phyloP scores from a whole-genome alignment of 2,329 filamentous ascomycete species.

The Capronia epimyces region DNA sequence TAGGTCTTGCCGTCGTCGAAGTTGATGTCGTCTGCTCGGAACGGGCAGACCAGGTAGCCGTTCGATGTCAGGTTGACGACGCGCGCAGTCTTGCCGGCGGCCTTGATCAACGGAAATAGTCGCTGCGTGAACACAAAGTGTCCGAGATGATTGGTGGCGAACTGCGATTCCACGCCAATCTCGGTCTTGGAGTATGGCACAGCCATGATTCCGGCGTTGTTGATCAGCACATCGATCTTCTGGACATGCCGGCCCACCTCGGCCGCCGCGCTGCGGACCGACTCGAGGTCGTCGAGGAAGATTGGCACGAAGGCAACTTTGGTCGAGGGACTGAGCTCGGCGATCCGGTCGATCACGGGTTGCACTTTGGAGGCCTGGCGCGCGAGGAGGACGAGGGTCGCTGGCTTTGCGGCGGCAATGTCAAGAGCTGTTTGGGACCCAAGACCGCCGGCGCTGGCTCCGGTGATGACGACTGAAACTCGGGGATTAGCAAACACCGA shows the following conservation, averaged over 20 bases:
- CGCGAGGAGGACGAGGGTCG: constrained; percentile 29
- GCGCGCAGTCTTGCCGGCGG: not conserved
- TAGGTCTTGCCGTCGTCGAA: not conserved
- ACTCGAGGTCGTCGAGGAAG: constrained; percentile 9
- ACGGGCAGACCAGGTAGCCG: not conserved
- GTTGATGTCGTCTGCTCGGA: not conserved
- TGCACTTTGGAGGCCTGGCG: constrained; percentile 25
- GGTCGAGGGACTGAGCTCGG: constrained; percentile 1
- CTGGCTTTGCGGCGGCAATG: constrained; percentile 20
- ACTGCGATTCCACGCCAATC: constrained; percentile 38
- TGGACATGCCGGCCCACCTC: not conserved
- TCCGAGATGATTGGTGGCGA: constrained; percentile 37
- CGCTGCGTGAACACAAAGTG: constrained; percentile 36
- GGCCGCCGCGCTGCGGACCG: constrained; percentile 26
- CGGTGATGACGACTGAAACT: not conserved
- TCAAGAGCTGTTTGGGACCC: not conserved
- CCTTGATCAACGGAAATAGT: not conserved
- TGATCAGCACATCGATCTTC: constrained; percentile 40
- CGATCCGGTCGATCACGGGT: constrained; percentile 26
- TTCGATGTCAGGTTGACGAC: not conserved
- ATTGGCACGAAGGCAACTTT: constrained; percentile 11
- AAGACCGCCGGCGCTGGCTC: not conserved
- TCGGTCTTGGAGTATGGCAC: constrained; percentile 22
- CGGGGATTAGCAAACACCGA: not conserved
- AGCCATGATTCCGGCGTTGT: constrained; percentile 42